Conservation (phyloP, 177 flowering plant genomes). For the Vitis hybrid region DNA sequence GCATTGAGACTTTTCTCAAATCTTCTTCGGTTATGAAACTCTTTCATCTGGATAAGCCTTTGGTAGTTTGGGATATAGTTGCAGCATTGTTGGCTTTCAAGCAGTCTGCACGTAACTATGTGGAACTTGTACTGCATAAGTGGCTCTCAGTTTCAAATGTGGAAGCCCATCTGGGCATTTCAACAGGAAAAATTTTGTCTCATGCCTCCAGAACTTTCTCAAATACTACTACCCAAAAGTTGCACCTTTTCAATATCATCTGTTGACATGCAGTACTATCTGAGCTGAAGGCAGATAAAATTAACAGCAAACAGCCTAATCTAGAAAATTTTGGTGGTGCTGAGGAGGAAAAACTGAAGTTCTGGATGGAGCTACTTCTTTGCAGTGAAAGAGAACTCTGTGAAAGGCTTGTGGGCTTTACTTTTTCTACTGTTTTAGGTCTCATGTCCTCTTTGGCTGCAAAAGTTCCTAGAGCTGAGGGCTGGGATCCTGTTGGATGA, state of each 20-base stretch:
- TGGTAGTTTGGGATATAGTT: slow-evolving; percentile 79
- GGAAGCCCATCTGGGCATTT: slow-evolving; percentile 14
- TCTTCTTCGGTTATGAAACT: too few species aligned
- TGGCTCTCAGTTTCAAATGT: slow-evolving; percentile 56
- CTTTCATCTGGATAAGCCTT: slow-evolving; percentile 31
- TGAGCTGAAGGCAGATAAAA: too few species aligned
- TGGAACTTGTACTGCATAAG: slow-evolving; percentile 42
- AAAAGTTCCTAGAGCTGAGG: slow-evolving; percentile 12
- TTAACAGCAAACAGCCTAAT: too few species aligned
- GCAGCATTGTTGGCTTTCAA: slow-evolving; percentile 71
- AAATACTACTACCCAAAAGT: too few species aligned
- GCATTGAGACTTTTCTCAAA: too few species aligned
- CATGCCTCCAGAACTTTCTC: slow-evolving; percentile 4
- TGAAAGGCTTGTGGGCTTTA: slow-evolving; percentile 66
- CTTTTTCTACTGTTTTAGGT: slow-evolving; percentile 41
- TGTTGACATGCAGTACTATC: too few species aligned
- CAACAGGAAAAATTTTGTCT: slow-evolving; percentile 33
- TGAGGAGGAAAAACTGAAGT: too few species aligned
- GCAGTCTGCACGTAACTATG: slow-evolving; percentile 43
- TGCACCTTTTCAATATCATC: too few species aligned
- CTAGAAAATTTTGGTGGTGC: too few species aligned
- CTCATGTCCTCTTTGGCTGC: slow-evolving; percentile 25
- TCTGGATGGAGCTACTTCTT: too few species aligned
- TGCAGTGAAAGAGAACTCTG: slow-evolving; percentile 68
- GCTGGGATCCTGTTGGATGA: slow-evolving; percentile 67